A percentile compares a stretch with the other conserved stretches of the same genome.
These are phyloP conservation scores for Blastomyces parvus DNA, from an alignment of 2,329 filamentous ascomycete species.

Conservation along the genomic window DNA sequence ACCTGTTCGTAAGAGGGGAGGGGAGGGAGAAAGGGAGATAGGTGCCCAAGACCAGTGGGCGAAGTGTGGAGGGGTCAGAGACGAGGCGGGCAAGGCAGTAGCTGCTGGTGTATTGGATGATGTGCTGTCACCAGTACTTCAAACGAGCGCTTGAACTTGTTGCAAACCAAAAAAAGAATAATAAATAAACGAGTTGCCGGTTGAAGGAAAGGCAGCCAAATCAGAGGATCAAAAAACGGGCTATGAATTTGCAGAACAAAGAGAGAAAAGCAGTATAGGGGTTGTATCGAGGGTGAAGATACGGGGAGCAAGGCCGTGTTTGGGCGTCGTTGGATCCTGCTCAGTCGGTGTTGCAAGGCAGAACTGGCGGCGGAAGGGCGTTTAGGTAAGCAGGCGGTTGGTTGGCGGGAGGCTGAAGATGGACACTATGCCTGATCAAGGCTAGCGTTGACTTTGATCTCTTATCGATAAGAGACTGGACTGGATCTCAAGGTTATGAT, in stretches of 20 bases:
- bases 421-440: not conserved
- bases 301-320: not conserved
- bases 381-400: not conserved
- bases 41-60: not conserved
- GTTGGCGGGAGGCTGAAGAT: not conserved
- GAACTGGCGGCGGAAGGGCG: not conserved
- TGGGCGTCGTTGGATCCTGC: not conserved
- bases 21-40: not conserved
- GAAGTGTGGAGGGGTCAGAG: not conserved
- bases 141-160: not conserved
- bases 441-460: not conserved
- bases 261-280: not conserved
- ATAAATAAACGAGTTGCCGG: not conserved
- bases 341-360: not conserved
- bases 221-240: not conserved
- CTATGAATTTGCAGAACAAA: not conserved
- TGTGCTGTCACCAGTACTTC: conserved; percentile 1
- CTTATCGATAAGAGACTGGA: conserved; percentile 3
- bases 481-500: too few relatives aligned
- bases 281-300: not conserved
- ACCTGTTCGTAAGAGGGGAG: not conserved
- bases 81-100: not conserved
- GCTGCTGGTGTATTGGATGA: not conserved
- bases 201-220: not conserved
- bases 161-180: not conserved